Evolutionary conservation across 148 eudicot genomes (phyloP).

Genomic region (Amaranthus palmeri): DNA sequence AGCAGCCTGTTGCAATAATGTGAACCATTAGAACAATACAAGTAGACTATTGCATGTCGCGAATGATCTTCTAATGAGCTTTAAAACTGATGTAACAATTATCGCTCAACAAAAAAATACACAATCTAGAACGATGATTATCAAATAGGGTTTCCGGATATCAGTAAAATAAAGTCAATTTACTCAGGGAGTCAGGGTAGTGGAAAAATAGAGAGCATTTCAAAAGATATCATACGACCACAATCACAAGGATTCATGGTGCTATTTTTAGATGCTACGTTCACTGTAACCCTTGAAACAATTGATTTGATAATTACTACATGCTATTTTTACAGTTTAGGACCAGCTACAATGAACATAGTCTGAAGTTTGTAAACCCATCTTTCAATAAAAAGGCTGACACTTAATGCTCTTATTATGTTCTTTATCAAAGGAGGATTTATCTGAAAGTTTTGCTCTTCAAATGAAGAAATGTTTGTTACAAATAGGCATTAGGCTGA

Average conservation of each 20-base stretch:
- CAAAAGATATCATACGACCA: background rate
- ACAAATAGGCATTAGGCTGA: background rate
- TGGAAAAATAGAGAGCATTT: background rate
- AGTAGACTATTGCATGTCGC: background rate
- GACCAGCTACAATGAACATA: background rate
- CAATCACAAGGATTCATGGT: background rate
- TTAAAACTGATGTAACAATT: background rate
- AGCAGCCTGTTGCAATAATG: conserved; percentile 67
- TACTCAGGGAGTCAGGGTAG: background rate
- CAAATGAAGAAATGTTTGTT: background rate
- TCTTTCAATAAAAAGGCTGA: background rate
- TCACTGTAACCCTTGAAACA: background rate
- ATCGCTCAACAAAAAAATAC: background rate
- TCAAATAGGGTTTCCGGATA: background rate
- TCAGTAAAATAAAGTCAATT: background rate
- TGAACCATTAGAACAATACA: background rate
- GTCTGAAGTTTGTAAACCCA: no score
- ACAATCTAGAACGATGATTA: background rate
- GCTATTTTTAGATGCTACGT: background rate
- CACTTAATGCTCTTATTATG: background rate
- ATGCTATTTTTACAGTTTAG: background rate
- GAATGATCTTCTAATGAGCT: background rate
- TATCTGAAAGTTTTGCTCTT: background rate
- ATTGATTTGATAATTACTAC: background rate
- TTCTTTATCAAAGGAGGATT: background rate